Base-by-base conservation (phyloP, 768 basidiomycete species). In the Neoboletus magnificus region DNA sequence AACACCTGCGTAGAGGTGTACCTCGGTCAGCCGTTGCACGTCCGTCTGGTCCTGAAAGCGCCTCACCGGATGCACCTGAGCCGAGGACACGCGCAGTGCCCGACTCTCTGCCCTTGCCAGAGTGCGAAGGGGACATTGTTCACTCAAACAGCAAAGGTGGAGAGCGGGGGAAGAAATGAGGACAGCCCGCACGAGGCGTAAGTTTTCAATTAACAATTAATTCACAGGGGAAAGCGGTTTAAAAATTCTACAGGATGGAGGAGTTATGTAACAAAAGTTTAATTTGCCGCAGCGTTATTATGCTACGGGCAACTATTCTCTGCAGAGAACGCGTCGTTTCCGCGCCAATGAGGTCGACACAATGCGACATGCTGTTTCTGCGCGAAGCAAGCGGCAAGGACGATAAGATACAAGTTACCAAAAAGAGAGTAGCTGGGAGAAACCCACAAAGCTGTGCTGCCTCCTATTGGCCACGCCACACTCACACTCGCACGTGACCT, bases 21-120 rank as follows among this genome's bases (percentile, higher is more conserved):
- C 0, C 8, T 50, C 11, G 25, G 43, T 65, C 32, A 58, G 39
- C 16, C 15, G 15, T 23, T 44, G 15, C 22, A 22, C 12, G 22
- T 5, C 20, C 23, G 20, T 27, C 22, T 1, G 16, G 20, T 3
- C 15, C 18, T 22, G 25, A 8, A 50, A 3, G 20, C 11, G 23
- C 33, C 50, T 42, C 48, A 93, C 96, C 96, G 62, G 93, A 93
- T 54, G 92, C 77, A 57, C 96, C 96, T 36, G 93, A 93, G 46
- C 96, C 96, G 48, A 97, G 79, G 55, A 98, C 77, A 49, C 96
- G 84, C 52, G 96, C 96, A 23, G 89, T 80, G 18, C 87, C 93
- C 51, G 95, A 97, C 65, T 98, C 95, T 69, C 82, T 89, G 54
- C 78, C 74, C 58, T 79, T 78, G 42, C 67, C 75, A 42, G 75